These are phyloP conservation scores for Adansonia digitata DNA, from an alignment of 345 rosid genomes.

Conservation along the genomic window DNA sequence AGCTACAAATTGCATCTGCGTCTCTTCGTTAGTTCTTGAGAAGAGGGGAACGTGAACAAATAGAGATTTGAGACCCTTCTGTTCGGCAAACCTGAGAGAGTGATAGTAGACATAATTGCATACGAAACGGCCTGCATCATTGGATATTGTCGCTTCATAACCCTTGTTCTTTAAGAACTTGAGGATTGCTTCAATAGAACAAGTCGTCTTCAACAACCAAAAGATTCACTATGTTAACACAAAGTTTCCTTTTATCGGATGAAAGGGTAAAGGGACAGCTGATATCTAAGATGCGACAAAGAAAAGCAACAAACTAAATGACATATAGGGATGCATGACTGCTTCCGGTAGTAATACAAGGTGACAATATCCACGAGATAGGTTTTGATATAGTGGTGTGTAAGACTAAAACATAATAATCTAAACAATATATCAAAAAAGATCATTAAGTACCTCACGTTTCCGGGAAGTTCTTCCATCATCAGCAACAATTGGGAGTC, in stretches of 20 bases:
- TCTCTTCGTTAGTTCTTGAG: slow-evolving; percentile 56
- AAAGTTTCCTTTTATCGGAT: slow-evolving; percentile 7
- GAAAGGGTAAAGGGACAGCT: neutral
- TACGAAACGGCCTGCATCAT: slow-evolving; percentile 67
- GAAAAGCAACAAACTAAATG: neutral
- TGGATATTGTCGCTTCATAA: slow-evolving; percentile 43
- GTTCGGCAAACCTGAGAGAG: slow-evolving; percentile 60
- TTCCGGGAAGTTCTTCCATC: slow-evolving; percentile 50
- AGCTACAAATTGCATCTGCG: slow-evolving; percentile 60
- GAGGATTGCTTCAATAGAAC: neutral
- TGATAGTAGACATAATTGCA: slow-evolving; percentile 82
- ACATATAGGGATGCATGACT: neutral
- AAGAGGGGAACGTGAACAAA: slow-evolving; percentile 76
- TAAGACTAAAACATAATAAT: neutral
- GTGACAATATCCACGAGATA: neutral
- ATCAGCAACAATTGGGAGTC: slow-evolving; percentile 39
- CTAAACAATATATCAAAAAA: neutral
- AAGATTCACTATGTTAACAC: slow-evolving; percentile 6
- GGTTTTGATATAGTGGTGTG: neutral
- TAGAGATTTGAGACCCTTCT: slow-evolving; percentile 63
- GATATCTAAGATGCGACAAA: neutral
- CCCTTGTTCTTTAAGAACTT: slow-evolving; percentile 16
- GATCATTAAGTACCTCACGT: slow-evolving; percentile 43
- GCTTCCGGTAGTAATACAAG: neutral
- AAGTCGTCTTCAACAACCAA: slow-evolving; percentile 30